Base-by-base conservation (phyloP, 2,329 filamentous ascomycete genomes). In the Microsporum audouinii region DNA sequence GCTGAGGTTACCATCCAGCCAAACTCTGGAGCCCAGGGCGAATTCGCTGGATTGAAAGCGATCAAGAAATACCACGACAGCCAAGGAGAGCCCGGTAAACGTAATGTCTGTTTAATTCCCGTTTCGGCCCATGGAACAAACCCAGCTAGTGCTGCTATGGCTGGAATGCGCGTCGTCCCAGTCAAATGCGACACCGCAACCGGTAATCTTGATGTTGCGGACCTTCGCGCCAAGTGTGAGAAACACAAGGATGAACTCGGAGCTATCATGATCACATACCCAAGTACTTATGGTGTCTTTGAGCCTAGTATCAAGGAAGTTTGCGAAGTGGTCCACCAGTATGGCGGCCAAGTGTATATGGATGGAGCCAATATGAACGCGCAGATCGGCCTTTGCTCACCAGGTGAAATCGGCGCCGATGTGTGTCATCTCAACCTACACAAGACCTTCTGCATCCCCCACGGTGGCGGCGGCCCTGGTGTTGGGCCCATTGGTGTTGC, bases 341-440 rank as follows among this genome's bases (percentile, higher is more conserved):
- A 95, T 71, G 92, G 92, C 59, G 92, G 92, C 7, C 89, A 95
- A 71, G 92, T 97, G 14, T 97, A 96, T 79, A 96, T 97, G 92
- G 92, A 97, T 72, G 92, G 92, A 56, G 92, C 92, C 66, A 97
- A 97, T 78, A 94, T 96, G 90, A 97, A 96, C 71, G 92, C 92
- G 17, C 92, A 97, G 75, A 96, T 97, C 65, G 92, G 92, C 10
- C 82, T 97, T 8, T 96, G 90, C 78, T 95, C 90, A 0, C 92
- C 92, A 1, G 92, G 92, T 43, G 91, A 95, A 73, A 95, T 97
- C 66, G 92, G 92, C 23, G 92, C 92, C 34, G 92, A 97, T 72
- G 91, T 96, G 43, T 97, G 92, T 82, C 92, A 96, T 78, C 80
- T 97, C 63, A 97, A 97, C 76, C 82, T 97, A 47, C 92, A 97